These are phyloP conservation scores for Penicillium coprophilum DNA, from an alignment of 495 filamentous ascomycete species.

Conservation along the genomic window DNA sequence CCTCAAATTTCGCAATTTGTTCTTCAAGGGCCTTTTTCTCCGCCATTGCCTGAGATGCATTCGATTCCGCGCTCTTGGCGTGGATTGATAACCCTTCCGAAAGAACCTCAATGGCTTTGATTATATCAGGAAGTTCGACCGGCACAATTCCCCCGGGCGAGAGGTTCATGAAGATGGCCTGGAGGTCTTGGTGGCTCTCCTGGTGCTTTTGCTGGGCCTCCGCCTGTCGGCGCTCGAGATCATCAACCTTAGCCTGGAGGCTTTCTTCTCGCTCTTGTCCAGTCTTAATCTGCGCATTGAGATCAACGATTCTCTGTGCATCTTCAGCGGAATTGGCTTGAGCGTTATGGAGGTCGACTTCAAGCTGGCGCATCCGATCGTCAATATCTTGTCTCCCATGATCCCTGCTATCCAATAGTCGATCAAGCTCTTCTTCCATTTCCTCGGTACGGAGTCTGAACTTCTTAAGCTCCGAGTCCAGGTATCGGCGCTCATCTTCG, in stretches of 20 bases:
- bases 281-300: constrained; percentile 51
- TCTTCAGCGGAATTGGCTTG: constrained; percentile 58
- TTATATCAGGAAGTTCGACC: constrained; percentile 56
- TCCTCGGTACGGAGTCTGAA: constrained; percentile 78
- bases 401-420: constrained; percentile 76
- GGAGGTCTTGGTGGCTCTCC: constrained; percentile 55
- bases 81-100: constrained; percentile 56
- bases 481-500: constrained; percentile 71
- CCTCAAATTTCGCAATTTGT: constrained; percentile 43
- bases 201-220: constrained; percentile 52
- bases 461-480: constrained; percentile 75
- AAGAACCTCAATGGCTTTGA: constrained; percentile 62
- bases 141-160: constrained; percentile 56
- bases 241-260: constrained; percentile 46
- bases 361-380: constrained; percentile 64
- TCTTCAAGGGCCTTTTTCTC: constrained; percentile 53
- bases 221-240: constrained; percentile 46
- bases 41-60: constrained; percentile 33
- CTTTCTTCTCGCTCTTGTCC: constrained; percentile 51
- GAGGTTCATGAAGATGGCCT: constrained; percentile 61
- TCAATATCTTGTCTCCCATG: constrained; percentile 70
- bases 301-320: constrained; percentile 42
- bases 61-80: constrained; percentile 42
- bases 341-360: constrained; percentile 65
- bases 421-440: constrained; percentile 84